A percentile compares a stretch with the other conserved stretches of the same genome.
These are phyloP conservation scores for Citrus unshiu DNA, from an alignment of 345 rosid genomes.

Conservation along the genomic window DNA sequence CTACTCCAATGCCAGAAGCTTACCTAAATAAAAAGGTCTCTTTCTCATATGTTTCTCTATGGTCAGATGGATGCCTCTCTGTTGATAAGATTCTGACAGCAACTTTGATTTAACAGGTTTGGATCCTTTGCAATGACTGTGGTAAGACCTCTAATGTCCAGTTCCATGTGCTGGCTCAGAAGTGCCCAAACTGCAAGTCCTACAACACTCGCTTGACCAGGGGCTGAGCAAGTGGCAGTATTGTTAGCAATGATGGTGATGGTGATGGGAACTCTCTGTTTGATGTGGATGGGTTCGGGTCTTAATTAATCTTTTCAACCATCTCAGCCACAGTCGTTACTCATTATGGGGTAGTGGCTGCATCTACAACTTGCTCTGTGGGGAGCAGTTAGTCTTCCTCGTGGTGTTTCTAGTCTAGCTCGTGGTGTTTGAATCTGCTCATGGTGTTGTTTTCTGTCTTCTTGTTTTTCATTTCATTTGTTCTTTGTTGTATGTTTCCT, in stretches of 20 bases:
- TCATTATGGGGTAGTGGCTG: neutral
- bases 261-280: neutral
- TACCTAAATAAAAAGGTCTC: constrained; percentile 58
- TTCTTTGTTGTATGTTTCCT: neutral
- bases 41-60: neutral
- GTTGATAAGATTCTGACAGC: neutral
- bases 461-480: neutral
- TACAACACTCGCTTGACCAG: constrained; percentile 76
- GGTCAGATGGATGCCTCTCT: neutral
- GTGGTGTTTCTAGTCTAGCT: neutral
- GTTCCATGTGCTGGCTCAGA: constrained; percentile 78
- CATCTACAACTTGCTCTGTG: neutral
- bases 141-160: constrained; percentile 53
- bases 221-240: constrained; percentile 16
- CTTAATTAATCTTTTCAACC: neutral
- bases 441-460: neutral
- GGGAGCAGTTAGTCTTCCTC: neutral
- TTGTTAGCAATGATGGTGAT: neutral
- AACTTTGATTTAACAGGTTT: constrained; percentile 37
- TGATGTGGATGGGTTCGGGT: neutral
- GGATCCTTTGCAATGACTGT: constrained; percentile 88
- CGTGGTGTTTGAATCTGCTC: neutral
- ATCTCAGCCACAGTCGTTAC: too few species aligned
- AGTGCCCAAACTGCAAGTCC: constrained; percentile 75
- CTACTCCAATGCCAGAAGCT: constrained; percentile 79